phyloP scores from a whole-genome alignment of 352 stramenopile genomes.

The Saprolegnia parasitica region DNA sequence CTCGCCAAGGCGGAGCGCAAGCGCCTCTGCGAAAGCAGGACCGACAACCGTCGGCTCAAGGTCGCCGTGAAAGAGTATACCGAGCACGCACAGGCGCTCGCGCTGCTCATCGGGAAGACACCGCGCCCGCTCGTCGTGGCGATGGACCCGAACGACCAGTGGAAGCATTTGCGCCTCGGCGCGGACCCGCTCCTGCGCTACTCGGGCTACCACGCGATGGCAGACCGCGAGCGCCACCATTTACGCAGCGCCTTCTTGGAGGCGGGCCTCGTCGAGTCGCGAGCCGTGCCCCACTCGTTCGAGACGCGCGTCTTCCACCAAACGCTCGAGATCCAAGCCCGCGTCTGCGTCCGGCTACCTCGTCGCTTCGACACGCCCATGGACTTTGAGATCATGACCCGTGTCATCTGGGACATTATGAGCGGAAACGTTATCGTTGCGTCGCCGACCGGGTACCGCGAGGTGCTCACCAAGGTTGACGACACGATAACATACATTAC shows the following conservation, averaged over 20 bases:
- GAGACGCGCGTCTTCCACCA: background rate
- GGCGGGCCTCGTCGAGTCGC: background rate
- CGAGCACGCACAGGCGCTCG: background rate
- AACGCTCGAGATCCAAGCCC: background rate
- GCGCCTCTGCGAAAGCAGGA: background rate
- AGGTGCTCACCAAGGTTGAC: background rate
- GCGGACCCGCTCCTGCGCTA: conserved; percentile 1
- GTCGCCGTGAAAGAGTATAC: background rate
- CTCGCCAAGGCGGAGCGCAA: background rate
- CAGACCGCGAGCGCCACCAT: background rate
- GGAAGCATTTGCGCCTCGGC: background rate
- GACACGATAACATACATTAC: background rate
- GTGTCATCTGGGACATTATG: conserved; percentile 1
- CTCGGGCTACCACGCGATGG: background rate
- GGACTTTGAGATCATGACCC: conserved; percentile 8
- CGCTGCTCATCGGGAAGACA: background rate
- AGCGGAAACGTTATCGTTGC: background rate
- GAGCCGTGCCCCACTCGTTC: background rate
- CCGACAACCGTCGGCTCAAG: conserved; percentile 6
- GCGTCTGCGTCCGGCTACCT: background rate
- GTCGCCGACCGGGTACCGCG: background rate
- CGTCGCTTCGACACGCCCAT: background rate
- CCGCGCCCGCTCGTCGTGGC: background rate
- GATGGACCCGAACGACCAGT: background rate
- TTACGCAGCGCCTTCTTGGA: conserved; percentile 3